Conservation (phyloP, 306 rosid species). For the Vachellia collinsii region DNA sequence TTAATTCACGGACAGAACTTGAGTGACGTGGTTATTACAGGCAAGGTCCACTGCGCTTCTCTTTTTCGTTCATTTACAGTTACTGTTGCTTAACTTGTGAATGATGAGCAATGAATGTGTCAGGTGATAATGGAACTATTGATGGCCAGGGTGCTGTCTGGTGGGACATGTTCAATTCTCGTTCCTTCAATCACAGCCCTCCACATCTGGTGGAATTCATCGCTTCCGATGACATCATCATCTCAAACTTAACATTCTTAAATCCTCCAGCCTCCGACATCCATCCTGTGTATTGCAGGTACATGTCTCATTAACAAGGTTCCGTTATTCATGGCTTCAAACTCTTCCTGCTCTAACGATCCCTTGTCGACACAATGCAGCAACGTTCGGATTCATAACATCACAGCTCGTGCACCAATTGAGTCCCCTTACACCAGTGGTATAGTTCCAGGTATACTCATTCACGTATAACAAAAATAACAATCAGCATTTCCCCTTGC, state of each 20-base stretch:
- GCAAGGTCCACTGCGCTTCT: conserved; percentile 31
- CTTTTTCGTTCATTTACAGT: background rate
- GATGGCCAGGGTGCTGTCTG: conserved; percentile 76
- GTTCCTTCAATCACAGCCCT: conserved; percentile 59
- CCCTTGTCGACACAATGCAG: conserved; percentile 43
- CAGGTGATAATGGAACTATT: conserved; percentile 76
- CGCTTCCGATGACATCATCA: conserved; percentile 46
- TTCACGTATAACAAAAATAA: too few species aligned
- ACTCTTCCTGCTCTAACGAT: background rate
- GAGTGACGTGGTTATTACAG: conserved; percentile 68
- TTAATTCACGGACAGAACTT: conserved; percentile 58
- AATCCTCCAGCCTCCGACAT: conserved; percentile 73
- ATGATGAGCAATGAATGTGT: conserved; percentile 10
- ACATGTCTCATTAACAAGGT: background rate
- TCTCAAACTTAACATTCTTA: conserved; percentile 67
- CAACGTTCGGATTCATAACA: conserved; percentile 51
- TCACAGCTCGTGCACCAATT: conserved; percentile 52
- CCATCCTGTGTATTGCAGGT: conserved; percentile 84
- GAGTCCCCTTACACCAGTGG: conserved; percentile 70
- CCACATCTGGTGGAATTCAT: conserved; percentile 70
- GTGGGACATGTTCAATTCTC: conserved; percentile 59
- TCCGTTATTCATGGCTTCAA: too few species aligned
- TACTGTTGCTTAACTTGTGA: conserved; percentile 5
- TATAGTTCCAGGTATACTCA: conserved; percentile 63
- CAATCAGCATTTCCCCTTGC: too few species aligned